Conservation (phyloP, 306 rosid species). For the Trichosanthes truncata region DNA sequence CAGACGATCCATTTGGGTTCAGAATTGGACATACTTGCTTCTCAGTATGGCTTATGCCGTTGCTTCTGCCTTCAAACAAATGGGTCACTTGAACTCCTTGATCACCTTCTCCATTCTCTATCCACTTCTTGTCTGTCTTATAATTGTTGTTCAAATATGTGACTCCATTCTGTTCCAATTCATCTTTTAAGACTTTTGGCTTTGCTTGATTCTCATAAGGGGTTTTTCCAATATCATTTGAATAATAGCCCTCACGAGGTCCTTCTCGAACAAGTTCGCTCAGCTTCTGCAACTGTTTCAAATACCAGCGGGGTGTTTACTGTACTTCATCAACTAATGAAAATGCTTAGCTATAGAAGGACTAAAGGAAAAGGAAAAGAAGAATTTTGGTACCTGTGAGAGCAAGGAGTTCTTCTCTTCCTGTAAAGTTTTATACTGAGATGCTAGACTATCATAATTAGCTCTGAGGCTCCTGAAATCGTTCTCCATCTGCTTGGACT, state of each 20-base stretch:
- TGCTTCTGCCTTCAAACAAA: not conserved
- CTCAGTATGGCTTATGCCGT: not conserved
- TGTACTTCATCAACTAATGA: not conserved
- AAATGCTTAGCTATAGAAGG: conserved; percentile 7
- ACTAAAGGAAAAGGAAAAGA: not conserved
- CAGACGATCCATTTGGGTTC: conserved; percentile 29
- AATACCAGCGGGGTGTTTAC: not conserved
- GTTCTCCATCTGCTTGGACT: conserved; percentile 70
- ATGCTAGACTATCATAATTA: conserved; percentile 45
- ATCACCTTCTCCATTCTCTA: conserved; percentile 28
- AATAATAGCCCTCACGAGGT: conserved; percentile 14
- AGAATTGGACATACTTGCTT: conserved; percentile 2
- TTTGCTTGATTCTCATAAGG: conserved; percentile 21
- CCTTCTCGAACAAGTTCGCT: conserved; percentile 26
- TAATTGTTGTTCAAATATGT: conserved; percentile 21
- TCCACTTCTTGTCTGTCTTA: conserved; percentile 13
- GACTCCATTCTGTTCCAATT: conserved; percentile 21
- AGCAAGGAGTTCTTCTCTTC: conserved; percentile 68
- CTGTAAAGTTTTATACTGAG: conserved; percentile 51
- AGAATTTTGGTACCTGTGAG: conserved; percentile 39
- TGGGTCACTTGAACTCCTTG: not conserved
- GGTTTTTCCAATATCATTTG: conserved; percentile 17
- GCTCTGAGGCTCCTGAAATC: conserved; percentile 55
- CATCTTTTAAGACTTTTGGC: conserved; percentile 22
- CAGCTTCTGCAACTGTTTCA: conserved; percentile 48